Conservation (phyloP, 2,329 filamentous ascomycete genomes). For the Beauveria australis region DNA sequence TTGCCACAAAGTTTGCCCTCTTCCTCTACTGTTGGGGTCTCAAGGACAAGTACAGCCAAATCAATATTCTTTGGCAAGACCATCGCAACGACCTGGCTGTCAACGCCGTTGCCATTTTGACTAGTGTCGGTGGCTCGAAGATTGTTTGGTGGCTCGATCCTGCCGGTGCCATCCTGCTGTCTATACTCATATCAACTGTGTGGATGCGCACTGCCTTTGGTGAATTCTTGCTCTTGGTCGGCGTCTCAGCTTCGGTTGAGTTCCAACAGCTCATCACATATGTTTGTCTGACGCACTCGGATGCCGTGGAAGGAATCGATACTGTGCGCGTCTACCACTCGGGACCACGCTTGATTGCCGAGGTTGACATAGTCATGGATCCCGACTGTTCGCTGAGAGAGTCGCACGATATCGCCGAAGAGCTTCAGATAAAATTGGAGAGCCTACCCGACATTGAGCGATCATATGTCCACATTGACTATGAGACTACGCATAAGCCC, state of each 20-base stretch:
- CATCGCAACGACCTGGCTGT: slow-evolving; percentile 96
- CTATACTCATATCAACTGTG: slow-evolving; percentile 64
- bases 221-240: slow-evolving; percentile 87
- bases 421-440: slow-evolving; percentile 89
- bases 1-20: slow-evolving; percentile 70
- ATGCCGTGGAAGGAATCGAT: slow-evolving; percentile 75
- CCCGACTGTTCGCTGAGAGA: slow-evolving; percentile 60
- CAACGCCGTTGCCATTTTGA: slow-evolving; percentile 88
- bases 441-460: slow-evolving; percentile 84
- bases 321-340: slow-evolving; percentile 92
- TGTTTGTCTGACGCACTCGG: slow-evolving; percentile 78
- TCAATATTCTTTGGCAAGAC: slow-evolving; percentile 91
- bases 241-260: slow-evolving; percentile 75
- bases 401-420: slow-evolving; percentile 90
- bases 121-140: slow-evolving; percentile 83
- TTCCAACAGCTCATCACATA: slow-evolving; percentile 94
- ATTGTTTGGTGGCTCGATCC: slow-evolving; percentile 93
- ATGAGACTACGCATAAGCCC: slow-evolving; percentile 90
- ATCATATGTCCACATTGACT: slow-evolving; percentile 95
- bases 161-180: slow-evolving; percentile 78
- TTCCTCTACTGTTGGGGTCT: slow-evolving; percentile 92
- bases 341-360: slow-evolving; percentile 80
- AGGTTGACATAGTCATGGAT: slow-evolving; percentile 95
- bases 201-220: slow-evolving; percentile 81
- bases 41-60: slow-evolving; percentile 83